Base-by-base conservation (phyloP, 2,329 filamentous ascomycete species). In the Seiridium unicorne region DNA sequence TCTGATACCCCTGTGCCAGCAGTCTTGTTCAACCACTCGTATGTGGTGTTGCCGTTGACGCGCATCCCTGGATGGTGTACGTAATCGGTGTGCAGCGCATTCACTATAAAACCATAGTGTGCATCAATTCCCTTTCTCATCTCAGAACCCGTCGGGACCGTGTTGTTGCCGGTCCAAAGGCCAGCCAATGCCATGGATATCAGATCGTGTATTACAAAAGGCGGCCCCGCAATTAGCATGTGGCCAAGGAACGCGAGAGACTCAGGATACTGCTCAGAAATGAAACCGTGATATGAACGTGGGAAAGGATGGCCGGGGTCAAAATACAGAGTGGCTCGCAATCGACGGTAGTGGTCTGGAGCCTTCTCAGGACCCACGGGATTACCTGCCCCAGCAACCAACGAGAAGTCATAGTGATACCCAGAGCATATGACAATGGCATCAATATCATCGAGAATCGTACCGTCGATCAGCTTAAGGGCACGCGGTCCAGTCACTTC, bases 211-310 rank as follows among this genome's bases (percentile, higher is more conserved):
- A 44, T 38, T 31, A 57, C 55, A 31, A 44, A 57, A 31, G 55
- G 6, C 6, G 55, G 55, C 18, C 55, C 44, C 40, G 35, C 8
- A 13, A 47, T 31, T 13, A 57, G 4, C 40, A 57, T n/a, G 34
- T 48, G 44, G 44, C 55, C 55, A 5, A 57, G 55, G 31, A 57
- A 57, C 6, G 55, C 40, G 11, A 57, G 32, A 13, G 55, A 57
- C 6, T 48, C 44, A 3, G 55, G 55, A 44, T 47, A 57, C 44
- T 47, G 42, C 55, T 57, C 55, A 6, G 55, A 57, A 11, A 57
- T 46, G 55, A 13, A 57, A n/a, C 55, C 55, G 5, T 44, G 55
- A 32, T 57, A 57, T 31, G 47, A 42, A 6, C 55, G 55, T 13
- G 55, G 32, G 31, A 57, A 57, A 10, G 55, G 55, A 42, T 36